Percentiles rank a stretch among this genome's conserved stretches.
These are phyloP conservation scores for Saturnispora saitoi DNA, from an alignment of 805 yeast genomes.

Conservation along the genomic window DNA sequence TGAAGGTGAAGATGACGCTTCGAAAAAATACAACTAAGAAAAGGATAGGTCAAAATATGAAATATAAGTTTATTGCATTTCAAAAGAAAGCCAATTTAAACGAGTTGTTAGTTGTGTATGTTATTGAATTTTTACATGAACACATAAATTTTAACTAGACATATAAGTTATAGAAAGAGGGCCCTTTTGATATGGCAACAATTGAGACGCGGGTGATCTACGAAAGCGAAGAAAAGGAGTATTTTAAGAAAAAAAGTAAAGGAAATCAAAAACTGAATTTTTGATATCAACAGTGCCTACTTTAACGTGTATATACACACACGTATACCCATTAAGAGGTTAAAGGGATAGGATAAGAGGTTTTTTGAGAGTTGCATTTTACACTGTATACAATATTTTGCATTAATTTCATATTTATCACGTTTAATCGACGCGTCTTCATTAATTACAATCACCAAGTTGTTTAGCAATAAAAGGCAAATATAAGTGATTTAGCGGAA, in stretches of 20 bases:
- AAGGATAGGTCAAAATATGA: too few relatives aligned
- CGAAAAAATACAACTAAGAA: neutral
- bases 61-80: too few relatives aligned
- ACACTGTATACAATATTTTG: neutral
- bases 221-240: neutral
- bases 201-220: neutral
- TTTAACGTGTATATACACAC: neutral
- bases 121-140: too few relatives aligned
- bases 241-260: neutral
- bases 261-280: neutral
- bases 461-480: too few relatives aligned
- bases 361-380: neutral
- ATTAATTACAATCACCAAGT: neutral
- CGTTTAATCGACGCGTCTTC: neutral
- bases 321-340: neutral
- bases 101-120: too few relatives aligned
- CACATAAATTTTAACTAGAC: too few relatives aligned
- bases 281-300: neutral
- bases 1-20: neutral
- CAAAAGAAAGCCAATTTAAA: too few relatives aligned
- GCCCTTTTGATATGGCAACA: too few relatives aligned
- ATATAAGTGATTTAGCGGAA: too few relatives aligned
- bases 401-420: neutral
- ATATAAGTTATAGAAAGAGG: too few relatives aligned
- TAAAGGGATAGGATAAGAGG: neutral